Evolutionary conservation across 2,329 filamentous ascomycete species (phyloP).

Genomic region (Nakataea oryzae): DNA sequence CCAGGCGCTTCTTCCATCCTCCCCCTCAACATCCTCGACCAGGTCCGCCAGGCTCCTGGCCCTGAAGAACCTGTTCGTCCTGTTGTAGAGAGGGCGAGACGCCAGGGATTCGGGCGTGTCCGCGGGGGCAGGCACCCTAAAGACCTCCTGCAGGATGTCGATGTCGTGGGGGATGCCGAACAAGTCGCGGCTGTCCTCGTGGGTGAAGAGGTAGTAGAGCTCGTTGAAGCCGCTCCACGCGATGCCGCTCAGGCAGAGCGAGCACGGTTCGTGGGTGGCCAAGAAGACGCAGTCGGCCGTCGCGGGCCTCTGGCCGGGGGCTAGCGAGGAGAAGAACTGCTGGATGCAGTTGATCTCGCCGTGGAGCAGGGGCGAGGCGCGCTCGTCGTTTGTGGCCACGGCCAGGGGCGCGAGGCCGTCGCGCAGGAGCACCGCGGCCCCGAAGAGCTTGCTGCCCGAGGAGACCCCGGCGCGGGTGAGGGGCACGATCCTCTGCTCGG

Average conservation of each 20-base stretch:
- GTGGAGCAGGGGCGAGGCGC: slow-evolving; percentile 41
- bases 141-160: slow-evolving; percentile 44
- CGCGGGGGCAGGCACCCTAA: slow-evolving; percentile 30
- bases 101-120: slow-evolving; percentile 27
- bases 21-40: slow-evolving; percentile 23
- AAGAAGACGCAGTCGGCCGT: slow-evolving; percentile 43
- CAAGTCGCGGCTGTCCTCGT: slow-evolving; percentile 45
- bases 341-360: slow-evolving; percentile 53
- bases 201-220: slow-evolving; percentile 48
- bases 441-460: slow-evolving; percentile 45
- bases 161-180: slow-evolving; percentile 48
- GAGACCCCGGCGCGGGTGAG: slow-evolving; percentile 37
- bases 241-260: slow-evolving; percentile 45
- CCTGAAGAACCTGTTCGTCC: slow-evolving; percentile 44
- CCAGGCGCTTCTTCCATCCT: slow-evolving; percentile 21
- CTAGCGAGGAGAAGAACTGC: slow-evolving; percentile 35
- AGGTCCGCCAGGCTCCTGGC: slow-evolving; percentile 31
- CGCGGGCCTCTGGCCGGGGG: slow-evolving; percentile 16
- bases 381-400: slow-evolving; percentile 46
- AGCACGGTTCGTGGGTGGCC: slow-evolving; percentile 49
- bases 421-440: slow-evolving; percentile 40
- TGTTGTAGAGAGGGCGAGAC: slow-evolving; percentile 37
- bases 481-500: slow-evolving; percentile 37
- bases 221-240: slow-evolving; percentile 46
- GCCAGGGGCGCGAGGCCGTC: slow-evolving; percentile 29